Base-by-base conservation (phyloP, 148 eudicot genomes). In the Pouteria glomerata region DNA sequence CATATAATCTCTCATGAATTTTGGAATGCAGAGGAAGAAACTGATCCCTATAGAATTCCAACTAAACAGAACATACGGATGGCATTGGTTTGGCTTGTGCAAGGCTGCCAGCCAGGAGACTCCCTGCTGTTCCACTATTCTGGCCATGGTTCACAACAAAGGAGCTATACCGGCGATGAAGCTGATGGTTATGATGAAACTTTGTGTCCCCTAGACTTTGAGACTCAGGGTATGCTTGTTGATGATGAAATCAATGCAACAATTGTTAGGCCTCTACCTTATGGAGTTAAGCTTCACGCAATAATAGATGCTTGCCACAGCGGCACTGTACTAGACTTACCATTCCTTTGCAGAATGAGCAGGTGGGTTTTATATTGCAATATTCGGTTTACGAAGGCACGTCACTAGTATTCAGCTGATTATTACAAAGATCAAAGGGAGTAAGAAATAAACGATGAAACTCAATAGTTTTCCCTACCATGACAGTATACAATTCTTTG, bases 291-390 rank as follows among this genome's bases (percentile, higher is more conserved):
- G 81, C 99, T 95, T 73, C 99, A 95, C 81, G 97, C 99, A 21
- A 88, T 95, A 26, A 82, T 95, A 68, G 99, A 95, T 85, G 88
- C 99, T 64, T 95, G 99, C 77, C 99, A 95, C 66, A 95, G 99
- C 76, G 99, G 97, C 57, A 95, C 99, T 37, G 88, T 87, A 31
- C 88, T 95, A 50, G 99, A 95, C 72, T 82, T 95, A 69, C 93
- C 97, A 58, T 92, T 77, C 67, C 90, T 91, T 63, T 95, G 96
- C 86, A 82, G 97, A 81, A 90, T 88, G 99, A 77, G 73, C 88
- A 88, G 99, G 99, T 95, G 60, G 26, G 77, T 75, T 57, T 3
- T 48, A 57, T 8, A 6, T 50, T 15, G 15, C 26, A 35, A 34
- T 66, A 13, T 59, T 27, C 21, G 51, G 16, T 26, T 23, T 15